Evolutionary conservation across 1,284 basidiomycete genomes (phyloP).

Genomic region (Ceratorhiza oryzae-sativae): DNA sequence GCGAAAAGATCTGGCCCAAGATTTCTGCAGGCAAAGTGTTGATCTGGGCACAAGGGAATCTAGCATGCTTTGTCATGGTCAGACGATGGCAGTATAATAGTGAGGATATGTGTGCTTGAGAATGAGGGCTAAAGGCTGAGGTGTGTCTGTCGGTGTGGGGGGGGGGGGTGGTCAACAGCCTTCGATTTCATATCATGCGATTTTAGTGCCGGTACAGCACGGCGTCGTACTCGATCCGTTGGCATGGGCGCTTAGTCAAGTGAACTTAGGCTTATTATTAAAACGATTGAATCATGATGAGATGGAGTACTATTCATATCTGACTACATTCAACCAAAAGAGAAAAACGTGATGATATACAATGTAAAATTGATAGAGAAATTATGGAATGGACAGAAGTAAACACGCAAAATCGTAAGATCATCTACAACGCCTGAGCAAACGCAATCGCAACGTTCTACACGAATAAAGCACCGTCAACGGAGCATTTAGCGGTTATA

Average conservation of each 20-base stretch:
- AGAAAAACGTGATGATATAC: constrained; percentile 17
- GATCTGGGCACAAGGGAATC: neutral
- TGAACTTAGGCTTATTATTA: no score
- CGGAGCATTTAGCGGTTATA: constrained; percentile 8
- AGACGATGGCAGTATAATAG: neutral
- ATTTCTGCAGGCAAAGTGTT: neutral
- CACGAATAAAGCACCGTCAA: constrained; percentile 44
- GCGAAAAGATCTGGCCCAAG: neutral
- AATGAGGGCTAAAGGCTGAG: no score
- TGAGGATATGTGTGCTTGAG: no score
- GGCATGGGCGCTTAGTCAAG: no score
- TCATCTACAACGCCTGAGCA: constrained; percentile 37
- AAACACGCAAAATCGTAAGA: neutral
- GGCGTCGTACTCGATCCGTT: no score
- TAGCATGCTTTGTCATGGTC: neutral
- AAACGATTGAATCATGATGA: neutral
- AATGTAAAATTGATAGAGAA: neutral
- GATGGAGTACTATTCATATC: constrained; percentile 27
- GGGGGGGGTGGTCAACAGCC: no score
- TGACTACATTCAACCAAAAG: constrained; percentile 1
- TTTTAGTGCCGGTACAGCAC: no score
- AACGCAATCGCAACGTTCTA: constrained; percentile 66
- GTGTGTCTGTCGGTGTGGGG: no score
- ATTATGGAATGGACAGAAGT: no score
- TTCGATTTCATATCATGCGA: no score